A percentile compares a stretch with the other conserved stretches of the same genome.
phyloP scores from a whole-genome alignment of 106 monocot genomes.

The Platanthera guangdongensis region DNA sequence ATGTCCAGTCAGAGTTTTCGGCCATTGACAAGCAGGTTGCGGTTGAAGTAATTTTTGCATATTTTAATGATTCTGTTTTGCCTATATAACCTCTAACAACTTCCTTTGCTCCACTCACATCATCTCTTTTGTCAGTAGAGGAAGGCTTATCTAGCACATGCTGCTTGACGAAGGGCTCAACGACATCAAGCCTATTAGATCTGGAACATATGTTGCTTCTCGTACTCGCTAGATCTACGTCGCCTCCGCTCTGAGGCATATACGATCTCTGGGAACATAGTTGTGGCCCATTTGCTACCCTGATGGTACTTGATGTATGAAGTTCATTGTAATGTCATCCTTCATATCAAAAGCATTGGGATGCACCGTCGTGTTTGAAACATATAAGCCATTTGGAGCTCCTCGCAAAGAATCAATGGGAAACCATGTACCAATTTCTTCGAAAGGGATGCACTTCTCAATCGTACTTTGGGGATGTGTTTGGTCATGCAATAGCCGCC shows the following conservation, averaged over 20 bases:
- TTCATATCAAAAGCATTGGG: slow-evolving; percentile 17
- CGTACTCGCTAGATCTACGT: slow-evolving; percentile 11
- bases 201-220: slow-evolving; percentile 23
- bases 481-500: slow-evolving; percentile 19
- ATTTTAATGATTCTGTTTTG: too few species aligned
- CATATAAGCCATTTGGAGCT: slow-evolving; percentile 14
- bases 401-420: slow-evolving; percentile 22
- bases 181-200: slow-evolving; percentile 31
- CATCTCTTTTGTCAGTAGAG: slow-evolving; percentile 35
- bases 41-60: slow-evolving; percentile 67
- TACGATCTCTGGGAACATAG: slow-evolving; percentile 30
- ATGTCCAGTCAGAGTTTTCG: slow-evolving; percentile 64
- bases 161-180: slow-evolving; percentile 22
- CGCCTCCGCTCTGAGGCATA: slow-evolving; percentile 10
- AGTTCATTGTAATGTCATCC: slow-evolving; percentile 5
- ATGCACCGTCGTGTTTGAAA: slow-evolving; percentile 19
- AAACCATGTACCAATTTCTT: slow-evolving; percentile 24
- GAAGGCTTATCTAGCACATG: slow-evolving; percentile 28
- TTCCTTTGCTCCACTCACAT: slow-evolving; percentile 25
- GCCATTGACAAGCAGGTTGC: slow-evolving; percentile 70
- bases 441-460: slow-evolving; percentile 35
- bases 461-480: slow-evolving; percentile 38
- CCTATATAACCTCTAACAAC: slow-evolving; percentile 6
- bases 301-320: slow-evolving; percentile 14
- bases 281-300: slow-evolving; percentile 16